These are phyloP conservation scores for Noccaea bulbosa DNA, from an alignment of 345 rosid species.

Conservation along the genomic window DNA sequence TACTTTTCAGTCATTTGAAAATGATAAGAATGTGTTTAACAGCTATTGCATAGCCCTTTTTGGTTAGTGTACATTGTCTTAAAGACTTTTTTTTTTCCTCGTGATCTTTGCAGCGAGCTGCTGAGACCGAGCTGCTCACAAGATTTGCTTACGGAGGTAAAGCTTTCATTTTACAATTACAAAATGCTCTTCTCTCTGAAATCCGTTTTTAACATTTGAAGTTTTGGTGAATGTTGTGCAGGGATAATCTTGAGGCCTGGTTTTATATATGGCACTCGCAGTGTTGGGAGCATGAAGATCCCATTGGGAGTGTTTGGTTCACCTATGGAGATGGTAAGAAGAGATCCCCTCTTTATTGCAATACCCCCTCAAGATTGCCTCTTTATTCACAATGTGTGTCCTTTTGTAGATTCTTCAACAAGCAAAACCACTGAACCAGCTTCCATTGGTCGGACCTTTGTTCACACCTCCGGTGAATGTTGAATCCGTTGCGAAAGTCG, in stretches of 20 bases:
- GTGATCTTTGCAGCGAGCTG: slow-evolving; percentile 71
- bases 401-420: slow-evolving; percentile 60
- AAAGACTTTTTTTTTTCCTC: not conserved
- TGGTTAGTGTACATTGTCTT: not conserved
- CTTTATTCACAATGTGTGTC: slow-evolving; percentile 3
- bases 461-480: slow-evolving; percentile 66
- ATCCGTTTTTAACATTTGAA: not conserved
- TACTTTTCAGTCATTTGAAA: not conserved
- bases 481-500: slow-evolving; percentile 51
- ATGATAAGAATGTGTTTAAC: not conserved
- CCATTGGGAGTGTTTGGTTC: slow-evolving; percentile 87
- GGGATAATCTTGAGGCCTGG: slow-evolving; percentile 96
- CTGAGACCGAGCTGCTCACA: slow-evolving; percentile 88
- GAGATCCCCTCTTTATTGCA: not conserved
- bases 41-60: not conserved
- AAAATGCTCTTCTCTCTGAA: slow-evolving; percentile 9
- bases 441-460: slow-evolving; percentile 56
- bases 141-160: slow-evolving; percentile 93
- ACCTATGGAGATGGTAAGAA: slow-evolving; percentile 87
- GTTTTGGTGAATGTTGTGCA: slow-evolving; percentile 41
- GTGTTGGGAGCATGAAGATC: slow-evolving; percentile 73
- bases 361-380: not conserved
- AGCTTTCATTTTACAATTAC: slow-evolving; percentile 14
- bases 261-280: slow-evolving; percentile 90
- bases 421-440: slow-evolving; percentile 65